Evolutionary conservation across 1,284 basidiomycete genomes (phyloP).

Genomic region (Moesziomyces parantarcticus): DNA sequence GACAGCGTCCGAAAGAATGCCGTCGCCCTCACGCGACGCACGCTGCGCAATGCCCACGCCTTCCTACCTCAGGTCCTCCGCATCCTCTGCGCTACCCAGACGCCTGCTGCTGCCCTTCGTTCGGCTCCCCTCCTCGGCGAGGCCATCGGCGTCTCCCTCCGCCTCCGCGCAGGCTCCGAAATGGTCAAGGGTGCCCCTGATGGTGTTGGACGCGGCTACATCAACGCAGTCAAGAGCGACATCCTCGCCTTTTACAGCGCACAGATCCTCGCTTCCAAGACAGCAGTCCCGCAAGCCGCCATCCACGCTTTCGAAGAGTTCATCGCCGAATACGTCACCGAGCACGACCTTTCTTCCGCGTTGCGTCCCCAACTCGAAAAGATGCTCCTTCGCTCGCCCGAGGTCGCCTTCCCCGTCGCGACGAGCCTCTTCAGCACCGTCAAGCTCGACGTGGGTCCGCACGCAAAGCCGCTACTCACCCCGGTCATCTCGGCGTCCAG

Average conservation of each 20-base stretch:
- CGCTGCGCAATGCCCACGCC: constrained; percentile 38
- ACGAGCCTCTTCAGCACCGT: constrained; percentile 39
- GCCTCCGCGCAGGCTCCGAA: constrained; percentile 54
- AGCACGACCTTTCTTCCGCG: constrained; percentile 42
- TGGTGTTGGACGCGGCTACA: constrained; percentile 46
- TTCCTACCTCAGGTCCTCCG: constrained; percentile 47
- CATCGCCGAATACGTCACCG: constrained; percentile 42
- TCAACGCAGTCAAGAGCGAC: constrained; percentile 28
- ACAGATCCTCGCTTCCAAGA: constrained; percentile 58
- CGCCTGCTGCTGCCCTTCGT: constrained; percentile 37
- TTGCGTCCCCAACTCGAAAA: constrained; percentile 64
- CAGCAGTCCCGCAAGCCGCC: constrained; percentile 38
- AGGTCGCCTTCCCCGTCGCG: constrained; percentile 53
- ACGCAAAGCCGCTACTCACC: constrained; percentile 45
- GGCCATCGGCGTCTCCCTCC: constrained; percentile 45
- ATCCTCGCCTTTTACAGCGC: constrained; percentile 58
- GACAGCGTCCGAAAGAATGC: constrained; percentile 33
- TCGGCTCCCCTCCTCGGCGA: constrained; percentile 51
- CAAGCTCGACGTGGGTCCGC: constrained; percentile 36
- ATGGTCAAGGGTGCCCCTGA: constrained; percentile 43
- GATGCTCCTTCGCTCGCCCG: constrained; percentile 64
- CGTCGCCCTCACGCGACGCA: constrained; percentile 39
- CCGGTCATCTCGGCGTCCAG: constrained; percentile 51
- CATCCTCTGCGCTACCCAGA: constrained; percentile 32
- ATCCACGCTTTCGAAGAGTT: constrained; percentile 54